Percentiles rank a stretch among this genome's conserved stretches.
phyloP scores from a whole-genome alignment of 768 basidiomycete genomes.

The Guyanaporus albipodus region DNA sequence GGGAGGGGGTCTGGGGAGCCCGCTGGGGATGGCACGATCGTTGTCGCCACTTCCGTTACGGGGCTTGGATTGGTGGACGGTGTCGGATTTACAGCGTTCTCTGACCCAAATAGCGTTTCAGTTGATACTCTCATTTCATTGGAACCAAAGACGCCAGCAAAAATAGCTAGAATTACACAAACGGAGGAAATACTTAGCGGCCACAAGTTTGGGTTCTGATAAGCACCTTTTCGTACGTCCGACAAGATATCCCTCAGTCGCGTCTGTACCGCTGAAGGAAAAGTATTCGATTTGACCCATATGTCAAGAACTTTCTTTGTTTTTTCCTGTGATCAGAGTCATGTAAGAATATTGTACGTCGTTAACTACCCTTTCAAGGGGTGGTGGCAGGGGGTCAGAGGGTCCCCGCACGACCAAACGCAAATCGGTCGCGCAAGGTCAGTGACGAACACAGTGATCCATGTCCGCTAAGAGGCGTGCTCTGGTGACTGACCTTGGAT shows the following conservation, averaged over 20 bases:
- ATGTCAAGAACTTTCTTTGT: slow-evolving; percentile 96
- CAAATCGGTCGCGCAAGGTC: slow-evolving; percentile 9
- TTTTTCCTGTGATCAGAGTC: slow-evolving; percentile 74
- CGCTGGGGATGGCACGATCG: slow-evolving; percentile 25
- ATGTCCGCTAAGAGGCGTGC: slow-evolving; percentile 6
- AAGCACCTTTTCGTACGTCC: slow-evolving; percentile 83
- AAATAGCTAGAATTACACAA: slow-evolving; percentile 65
- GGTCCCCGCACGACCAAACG: not conserved
- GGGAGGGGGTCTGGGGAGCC: slow-evolving; percentile 11
- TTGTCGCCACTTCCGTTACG: slow-evolving; percentile 29
- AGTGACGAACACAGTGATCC: not conserved
- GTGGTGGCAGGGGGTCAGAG: slow-evolving; percentile 14
- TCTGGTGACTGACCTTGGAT: slow-evolving; percentile 72
- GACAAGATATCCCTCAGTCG: slow-evolving; percentile 69
- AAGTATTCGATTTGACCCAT: slow-evolving; percentile 90
- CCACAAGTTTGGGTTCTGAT: slow-evolving; percentile 57
- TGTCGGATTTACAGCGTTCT: slow-evolving; percentile 39
- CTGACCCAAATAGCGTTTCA: slow-evolving; percentile 60
- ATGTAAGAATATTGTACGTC: slow-evolving; percentile 31
- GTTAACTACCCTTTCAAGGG: slow-evolving; percentile 40
- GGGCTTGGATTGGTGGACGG: slow-evolving; percentile 38
- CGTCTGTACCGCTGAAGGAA: slow-evolving; percentile 70
- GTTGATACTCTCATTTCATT: slow-evolving; percentile 57
- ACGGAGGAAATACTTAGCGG: slow-evolving; percentile 76
- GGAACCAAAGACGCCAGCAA: slow-evolving; percentile 37